Conservation (phyloP, 306 rosid species). For the Rosa rugosa region DNA sequence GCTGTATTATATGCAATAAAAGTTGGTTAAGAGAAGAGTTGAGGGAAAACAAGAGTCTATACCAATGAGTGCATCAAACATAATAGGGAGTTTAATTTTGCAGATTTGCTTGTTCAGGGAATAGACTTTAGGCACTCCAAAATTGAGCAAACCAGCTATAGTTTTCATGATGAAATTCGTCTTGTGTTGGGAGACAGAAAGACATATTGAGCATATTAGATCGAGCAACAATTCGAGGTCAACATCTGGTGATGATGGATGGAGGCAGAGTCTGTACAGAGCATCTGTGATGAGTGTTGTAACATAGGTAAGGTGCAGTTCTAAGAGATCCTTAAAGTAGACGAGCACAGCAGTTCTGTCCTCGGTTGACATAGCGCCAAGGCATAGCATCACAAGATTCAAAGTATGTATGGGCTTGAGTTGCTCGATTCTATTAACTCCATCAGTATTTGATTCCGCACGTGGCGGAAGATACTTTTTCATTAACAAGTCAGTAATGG, state of each 20-base stretch:
- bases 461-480: slow-evolving; percentile 49
- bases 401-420: slow-evolving; percentile 65
- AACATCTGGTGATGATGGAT: slow-evolving; percentile 42
- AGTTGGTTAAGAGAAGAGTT: not conserved
- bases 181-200: slow-evolving; percentile 50
- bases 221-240: slow-evolving; percentile 61
- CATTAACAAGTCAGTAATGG: slow-evolving; percentile 40
- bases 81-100: slow-evolving; percentile 61
- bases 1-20: not conserved
- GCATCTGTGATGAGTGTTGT: slow-evolving; percentile 66
- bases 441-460: slow-evolving; percentile 35
- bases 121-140: slow-evolving; percentile 67
- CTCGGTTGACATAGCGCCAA: slow-evolving; percentile 60
- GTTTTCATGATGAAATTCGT: slow-evolving; percentile 35
- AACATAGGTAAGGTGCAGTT: slow-evolving; percentile 61
- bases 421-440: slow-evolving; percentile 11
- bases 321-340: slow-evolving; percentile 64
- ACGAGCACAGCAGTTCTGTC: slow-evolving; percentile 55
- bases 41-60: not conserved
- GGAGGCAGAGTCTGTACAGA: slow-evolving; percentile 53
- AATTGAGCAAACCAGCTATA: slow-evolving; percentile 66
- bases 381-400: slow-evolving; percentile 74
- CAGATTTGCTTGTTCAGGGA: slow-evolving; percentile 57
- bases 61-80: slow-evolving; percentile 78
- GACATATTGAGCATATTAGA: slow-evolving; percentile 59